phyloP scores from a whole-genome alignment of 768 basidiomycete genomes.

The Agrocybe pediades region DNA sequence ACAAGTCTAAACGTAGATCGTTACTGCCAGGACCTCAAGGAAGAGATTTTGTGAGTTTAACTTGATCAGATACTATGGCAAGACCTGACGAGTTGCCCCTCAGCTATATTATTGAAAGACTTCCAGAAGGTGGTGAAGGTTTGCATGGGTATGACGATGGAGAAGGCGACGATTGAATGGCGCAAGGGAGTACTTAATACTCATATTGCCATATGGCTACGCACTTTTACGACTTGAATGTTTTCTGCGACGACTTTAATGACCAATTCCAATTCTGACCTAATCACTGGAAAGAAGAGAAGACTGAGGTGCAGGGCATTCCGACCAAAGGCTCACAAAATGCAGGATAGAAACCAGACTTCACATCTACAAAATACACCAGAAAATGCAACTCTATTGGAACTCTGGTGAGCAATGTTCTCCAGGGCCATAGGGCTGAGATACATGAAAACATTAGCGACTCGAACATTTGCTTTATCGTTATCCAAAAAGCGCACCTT shows the following conservation, averaged over 20 bases:
- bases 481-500: slow-evolving; percentile 51
- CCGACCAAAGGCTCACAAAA: too few relatives aligned
- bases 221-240: background rate
- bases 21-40: slow-evolving; percentile 84
- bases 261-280: background rate
- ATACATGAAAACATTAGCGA: slow-evolving; percentile 13
- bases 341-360: too few relatives aligned
- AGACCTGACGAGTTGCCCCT: slow-evolving; percentile 9
- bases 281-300: background rate
- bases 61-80: background rate
- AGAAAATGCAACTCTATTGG: slow-evolving; percentile 44
- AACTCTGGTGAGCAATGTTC: slow-evolving; percentile 89
- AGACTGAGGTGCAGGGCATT: too few relatives aligned
- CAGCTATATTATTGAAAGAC: slow-evolving; percentile 69
- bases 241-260: background rate
- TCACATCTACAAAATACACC: slow-evolving; percentile 4
- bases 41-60: slow-evolving; percentile 75
- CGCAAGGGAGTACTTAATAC: too few relatives aligned
- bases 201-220: background rate
- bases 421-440: slow-evolving; percentile 93
- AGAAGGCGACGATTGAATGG: slow-evolving; percentile 69
- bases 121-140: slow-evolving; percentile 79
- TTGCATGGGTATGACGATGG: slow-evolving; percentile 75
- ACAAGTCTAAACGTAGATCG: slow-evolving; percentile 51
- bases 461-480: background rate